Conservation (phyloP, 1,284 basidiomycete genomes). For the Ceratobasidium theobromae region DNA sequence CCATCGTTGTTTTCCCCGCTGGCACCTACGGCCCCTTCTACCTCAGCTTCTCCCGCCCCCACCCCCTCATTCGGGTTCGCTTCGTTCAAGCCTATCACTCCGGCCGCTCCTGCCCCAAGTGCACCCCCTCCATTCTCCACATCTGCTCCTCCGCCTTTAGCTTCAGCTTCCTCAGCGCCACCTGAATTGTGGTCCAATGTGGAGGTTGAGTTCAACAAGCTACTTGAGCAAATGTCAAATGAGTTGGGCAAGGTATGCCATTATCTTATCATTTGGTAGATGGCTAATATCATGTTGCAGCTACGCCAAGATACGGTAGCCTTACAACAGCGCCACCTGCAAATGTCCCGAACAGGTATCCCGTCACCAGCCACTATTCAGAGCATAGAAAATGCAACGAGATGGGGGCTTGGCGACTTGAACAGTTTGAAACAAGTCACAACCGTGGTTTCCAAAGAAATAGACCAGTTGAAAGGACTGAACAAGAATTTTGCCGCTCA, state of each 20-base stretch:
- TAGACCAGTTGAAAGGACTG: constrained; percentile 47
- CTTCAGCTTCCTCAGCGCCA: constrained; percentile 36
- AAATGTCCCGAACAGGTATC: not conserved
- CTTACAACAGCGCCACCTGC: constrained; percentile 3
- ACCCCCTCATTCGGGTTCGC: constrained; percentile 48
- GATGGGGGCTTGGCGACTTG: constrained; percentile 61
- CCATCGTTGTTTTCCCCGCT: not conserved
- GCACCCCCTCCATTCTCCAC: not conserved
- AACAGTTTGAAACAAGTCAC: constrained; percentile 55
- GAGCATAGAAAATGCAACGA: constrained; percentile 39
- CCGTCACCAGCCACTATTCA: not conserved
- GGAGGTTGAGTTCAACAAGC: constrained; percentile 50
- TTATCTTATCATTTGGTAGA: not conserved
- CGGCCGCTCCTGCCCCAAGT: constrained; percentile 39
- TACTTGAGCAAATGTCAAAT: constrained; percentile 49
- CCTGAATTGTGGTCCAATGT: constrained; percentile 33
- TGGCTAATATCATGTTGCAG: not conserved
- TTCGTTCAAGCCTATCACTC: constrained; percentile 39
- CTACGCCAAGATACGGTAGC: constrained; percentile 1
- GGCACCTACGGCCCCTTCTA: constrained; percentile 33
- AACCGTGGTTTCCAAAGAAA: constrained; percentile 51
- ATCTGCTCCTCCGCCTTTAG: not conserved
- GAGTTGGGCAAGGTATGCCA: constrained; percentile 58
- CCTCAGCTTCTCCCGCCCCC: constrained; percentile 35
- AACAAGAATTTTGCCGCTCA: constrained; percentile 61